phyloP scores from a whole-genome alignment of 2,329 filamentous ascomycete genomes.

The Ascochyta clinopodiicola region DNA sequence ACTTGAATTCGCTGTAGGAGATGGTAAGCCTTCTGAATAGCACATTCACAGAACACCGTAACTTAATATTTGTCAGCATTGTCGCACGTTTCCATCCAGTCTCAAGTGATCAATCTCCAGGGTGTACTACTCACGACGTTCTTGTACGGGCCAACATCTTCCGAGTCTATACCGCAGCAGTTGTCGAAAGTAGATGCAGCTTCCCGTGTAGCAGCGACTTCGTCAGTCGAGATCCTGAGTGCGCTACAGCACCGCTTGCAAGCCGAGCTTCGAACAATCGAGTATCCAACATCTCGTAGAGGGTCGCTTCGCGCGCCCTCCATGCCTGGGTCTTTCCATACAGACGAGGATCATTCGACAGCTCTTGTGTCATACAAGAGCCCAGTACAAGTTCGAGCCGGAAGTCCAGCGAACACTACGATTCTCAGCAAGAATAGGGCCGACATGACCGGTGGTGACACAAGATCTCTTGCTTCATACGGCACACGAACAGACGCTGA shows the following conservation, averaged over 20 bases:
- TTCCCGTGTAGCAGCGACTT: constrained; percentile 37
- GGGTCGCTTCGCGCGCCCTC: constrained; percentile 1
- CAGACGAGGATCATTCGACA: constrained; percentile 25
- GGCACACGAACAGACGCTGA: constrained; percentile 23
- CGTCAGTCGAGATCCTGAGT: constrained; percentile 37
- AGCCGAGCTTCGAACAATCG: constrained; percentile 19
- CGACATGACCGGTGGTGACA: constrained; percentile 28
- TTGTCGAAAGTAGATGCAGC: constrained; percentile 38
- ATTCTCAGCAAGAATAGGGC: constrained; percentile 29
- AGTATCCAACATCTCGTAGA: constrained; percentile 8
- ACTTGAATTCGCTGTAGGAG: constrained; percentile 39
- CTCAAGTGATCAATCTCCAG: constrained; percentile 46
- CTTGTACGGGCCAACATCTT: constrained; percentile 45
- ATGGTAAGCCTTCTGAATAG: constrained; percentile 31
- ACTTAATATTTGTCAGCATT: constrained; percentile 26
- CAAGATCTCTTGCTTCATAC: constrained; percentile 34
- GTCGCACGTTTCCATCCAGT: constrained; percentile 42
- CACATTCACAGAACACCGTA: neutral
- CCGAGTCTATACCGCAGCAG: constrained; percentile 42
- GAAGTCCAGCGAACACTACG: constrained; percentile 36
- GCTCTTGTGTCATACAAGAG: constrained; percentile 33
- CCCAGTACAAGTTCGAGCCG: constrained; percentile 17
- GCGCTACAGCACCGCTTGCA: constrained; percentile 36
- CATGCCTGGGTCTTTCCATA: constrained; percentile 5
- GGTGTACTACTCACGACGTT: constrained; percentile 41